Base-by-base conservation (phyloP, 108 stramenopile species). In the Mediolabrus comicus region DNA sequence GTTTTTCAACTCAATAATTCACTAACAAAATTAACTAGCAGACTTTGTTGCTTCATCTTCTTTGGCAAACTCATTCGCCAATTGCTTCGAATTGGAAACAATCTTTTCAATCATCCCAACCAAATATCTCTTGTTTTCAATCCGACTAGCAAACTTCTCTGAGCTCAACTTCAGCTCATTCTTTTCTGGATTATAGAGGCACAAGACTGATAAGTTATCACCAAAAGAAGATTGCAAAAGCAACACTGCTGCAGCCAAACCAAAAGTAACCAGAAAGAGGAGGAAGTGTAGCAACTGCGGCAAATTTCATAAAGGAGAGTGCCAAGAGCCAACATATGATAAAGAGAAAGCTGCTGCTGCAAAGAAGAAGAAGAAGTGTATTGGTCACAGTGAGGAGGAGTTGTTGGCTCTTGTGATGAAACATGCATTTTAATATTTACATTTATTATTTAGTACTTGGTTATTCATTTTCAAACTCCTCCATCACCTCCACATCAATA, bases 91-190 rank as follows among this genome's bases (percentile, higher is more conserved):
- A 52, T 59, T 69, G 26, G 85, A 69, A 34, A 95, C 84, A 28
- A 91, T 82, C 51, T 86, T 77, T 38, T 95, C 88, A 71, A 95
- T 77, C 89, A 92, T 90, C n/a, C 82, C 82, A 17, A 86, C 87
- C 25, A 90, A 70, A 67, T 91, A 85, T 57, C 94, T 67, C 82
- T 92, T 92, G 65, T 95, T 95, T 66, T 95, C 94, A 64, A 95
- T 95, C 14, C 94, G 77, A 64, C 88, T 89, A 5, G 85, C 91
- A 76, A 95, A 95, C 66, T 90, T 89, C 24, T 87, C 69, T 17
- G 87, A 83, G 33, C 83, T 81, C 43, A 95, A 39, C 56, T 84
- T 71, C 55, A 95, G 51, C 29, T 83, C 67, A 27, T 82, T 75
- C 56, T 68, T 83, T 19, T 89, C 85, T 9, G 78, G 69, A 59